Conservation (phyloP, 306 rosid species). For the Trifolium fragiferum region DNA sequence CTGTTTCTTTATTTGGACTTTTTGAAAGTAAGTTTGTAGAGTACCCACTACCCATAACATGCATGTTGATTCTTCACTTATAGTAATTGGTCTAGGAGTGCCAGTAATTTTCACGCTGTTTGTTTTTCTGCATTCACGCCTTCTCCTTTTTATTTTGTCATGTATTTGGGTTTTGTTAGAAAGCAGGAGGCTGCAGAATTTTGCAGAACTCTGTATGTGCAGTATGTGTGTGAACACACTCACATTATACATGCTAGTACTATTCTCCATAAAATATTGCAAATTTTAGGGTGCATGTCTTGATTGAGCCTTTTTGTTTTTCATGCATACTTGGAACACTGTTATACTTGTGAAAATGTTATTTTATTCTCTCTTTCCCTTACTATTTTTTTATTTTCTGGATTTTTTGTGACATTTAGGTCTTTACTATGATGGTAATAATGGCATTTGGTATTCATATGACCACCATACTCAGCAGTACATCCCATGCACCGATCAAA, state of each 20-base stretch:
- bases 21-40: background rate
- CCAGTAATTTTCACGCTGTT: background rate
- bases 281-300: conserved; percentile 30
- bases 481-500: conserved; percentile 83
- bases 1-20: background rate
- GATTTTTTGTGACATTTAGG: conserved; percentile 57
- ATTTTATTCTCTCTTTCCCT: background rate
- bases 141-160: background rate
- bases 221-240: background rate
- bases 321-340: conserved; percentile 27
- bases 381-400: conserved; percentile 35
- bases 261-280: conserved; percentile 22
- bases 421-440: conserved; percentile 89
- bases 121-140: background rate
- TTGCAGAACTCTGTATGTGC: background rate
- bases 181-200: conserved; percentile 7
- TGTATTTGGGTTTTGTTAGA: conserved; percentile 19
- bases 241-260: background rate
- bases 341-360: background rate
- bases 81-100: background rate
- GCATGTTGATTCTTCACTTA: background rate
- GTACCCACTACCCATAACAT: background rate
- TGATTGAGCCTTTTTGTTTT: conserved; percentile 22
- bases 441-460: conserved; percentile 89
- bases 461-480: conserved; percentile 84